These are phyloP conservation scores for Paraurostyla sp. DNA, from an alignment of 73 alveolate species.

Conservation along the genomic window DNA sequence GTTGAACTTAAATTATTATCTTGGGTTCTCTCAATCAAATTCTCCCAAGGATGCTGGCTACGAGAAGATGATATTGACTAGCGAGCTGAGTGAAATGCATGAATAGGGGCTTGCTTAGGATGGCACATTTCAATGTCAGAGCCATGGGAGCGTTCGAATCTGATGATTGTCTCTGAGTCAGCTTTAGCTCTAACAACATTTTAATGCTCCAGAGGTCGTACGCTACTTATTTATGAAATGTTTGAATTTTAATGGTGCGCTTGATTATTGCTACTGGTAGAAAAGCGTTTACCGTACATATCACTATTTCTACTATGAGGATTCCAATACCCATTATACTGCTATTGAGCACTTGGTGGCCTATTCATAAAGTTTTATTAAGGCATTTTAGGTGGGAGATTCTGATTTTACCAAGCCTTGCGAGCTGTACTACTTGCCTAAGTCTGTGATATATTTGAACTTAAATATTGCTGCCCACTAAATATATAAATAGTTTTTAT, in stretches of 20 bases:
- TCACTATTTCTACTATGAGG: no score
- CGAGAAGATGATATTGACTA: background rate
- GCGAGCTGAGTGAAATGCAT: background rate
- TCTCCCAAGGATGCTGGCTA: constrained; percentile 18
- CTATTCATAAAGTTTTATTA: no score
- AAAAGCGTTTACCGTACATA: no score
- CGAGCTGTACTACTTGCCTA: no score
- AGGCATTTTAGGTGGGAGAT: no score
- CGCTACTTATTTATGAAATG: background rate
- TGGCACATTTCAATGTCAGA: background rate
- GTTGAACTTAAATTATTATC: background rate
- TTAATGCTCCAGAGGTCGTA: constrained; percentile 5
- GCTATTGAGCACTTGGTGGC: no score
- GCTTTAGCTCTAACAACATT: constrained; percentile 3
- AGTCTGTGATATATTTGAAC: no score
- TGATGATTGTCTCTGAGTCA: constrained; percentile 6
- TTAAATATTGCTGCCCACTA: background rate
- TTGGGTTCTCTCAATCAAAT: constrained; percentile 24
- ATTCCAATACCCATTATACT: no score
- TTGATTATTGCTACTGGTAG: background rate
- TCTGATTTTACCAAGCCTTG: no score
- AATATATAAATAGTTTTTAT: background rate
- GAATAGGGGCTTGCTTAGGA: constrained; percentile 9
- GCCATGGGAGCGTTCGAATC: constrained; percentile 44
- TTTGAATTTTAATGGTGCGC: background rate